Evolutionary conservation across 345 rosid genomes (phyloP).

Genomic region (Eucalyptus paniculata): DNA sequence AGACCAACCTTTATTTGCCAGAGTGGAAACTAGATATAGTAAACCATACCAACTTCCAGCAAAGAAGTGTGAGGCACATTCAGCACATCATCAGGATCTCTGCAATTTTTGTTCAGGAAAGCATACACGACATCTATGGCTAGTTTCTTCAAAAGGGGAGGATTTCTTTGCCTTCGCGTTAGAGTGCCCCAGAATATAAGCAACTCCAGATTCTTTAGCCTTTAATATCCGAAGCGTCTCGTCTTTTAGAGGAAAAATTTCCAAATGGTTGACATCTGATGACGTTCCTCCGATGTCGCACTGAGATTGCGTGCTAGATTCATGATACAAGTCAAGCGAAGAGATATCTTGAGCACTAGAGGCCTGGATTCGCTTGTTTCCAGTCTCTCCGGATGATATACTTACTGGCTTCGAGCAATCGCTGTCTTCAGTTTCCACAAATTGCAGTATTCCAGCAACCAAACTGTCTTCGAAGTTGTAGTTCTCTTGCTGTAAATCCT

Average conservation of each 20-base stretch:
- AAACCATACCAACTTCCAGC: slow-evolving; percentile 76
- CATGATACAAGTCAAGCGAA: neutral
- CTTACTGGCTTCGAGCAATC: neutral
- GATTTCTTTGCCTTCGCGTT: slow-evolving; percentile 53
- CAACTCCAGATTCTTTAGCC: slow-evolving; percentile 63
- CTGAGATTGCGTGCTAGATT: neutral
- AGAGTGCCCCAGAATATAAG: slow-evolving; percentile 60
- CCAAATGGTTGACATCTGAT: neutral
- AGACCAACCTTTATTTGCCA: neutral
- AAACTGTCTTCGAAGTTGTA: slow-evolving; percentile 54
- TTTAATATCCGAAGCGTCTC: slow-evolving; percentile 33
- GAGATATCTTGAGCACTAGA: neutral
- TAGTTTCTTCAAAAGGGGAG: slow-evolving; percentile 48
- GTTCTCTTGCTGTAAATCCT: slow-evolving; percentile 61
- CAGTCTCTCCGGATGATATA: neutral
- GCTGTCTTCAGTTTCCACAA: slow-evolving; percentile 39
- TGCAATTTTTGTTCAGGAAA: slow-evolving; percentile 62
- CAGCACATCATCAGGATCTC: slow-evolving; percentile 54
- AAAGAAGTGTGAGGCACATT: slow-evolving; percentile 59
- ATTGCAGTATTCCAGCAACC: slow-evolving; percentile 34
- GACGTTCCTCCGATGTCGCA: neutral
- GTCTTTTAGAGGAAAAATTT: slow-evolving; percentile 3
- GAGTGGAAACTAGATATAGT: slow-evolving; percentile 22
- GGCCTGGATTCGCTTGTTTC: neutral
- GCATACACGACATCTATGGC: slow-evolving; percentile 43